Percentiles rank a stretch among this genome's conserved stretches.
Evolutionary conservation across 169 alveolate genomes (phyloP).

Genomic region (Cryptosporidium felis): DNA sequence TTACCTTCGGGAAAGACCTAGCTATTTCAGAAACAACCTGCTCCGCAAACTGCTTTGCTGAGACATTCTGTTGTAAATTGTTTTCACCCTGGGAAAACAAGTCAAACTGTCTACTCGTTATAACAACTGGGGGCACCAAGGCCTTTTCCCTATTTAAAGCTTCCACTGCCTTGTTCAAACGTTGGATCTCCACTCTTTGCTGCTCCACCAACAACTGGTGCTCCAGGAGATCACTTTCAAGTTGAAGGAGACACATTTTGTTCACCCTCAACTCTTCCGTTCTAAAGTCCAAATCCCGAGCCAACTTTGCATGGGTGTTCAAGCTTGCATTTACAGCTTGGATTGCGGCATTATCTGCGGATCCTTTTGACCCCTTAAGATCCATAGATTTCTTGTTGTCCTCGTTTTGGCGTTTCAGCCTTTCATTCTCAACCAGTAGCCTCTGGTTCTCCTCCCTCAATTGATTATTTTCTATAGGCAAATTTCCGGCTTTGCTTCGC

Average conservation of each 20-base stretch:
- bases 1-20: slow-evolving; percentile 8
- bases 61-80: neutral
- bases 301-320: slow-evolving; percentile 37
- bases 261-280: slow-evolving; percentile 63
- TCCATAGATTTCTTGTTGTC: neutral
- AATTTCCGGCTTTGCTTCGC: slow-evolving; percentile 25
- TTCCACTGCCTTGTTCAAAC: slow-evolving; percentile 56
- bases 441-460: slow-evolving; percentile 51
- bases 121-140: slow-evolving; percentile 55
- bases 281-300: slow-evolving; percentile 43
- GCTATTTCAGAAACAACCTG: slow-evolving; percentile 60
- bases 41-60: slow-evolving; percentile 58
- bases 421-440: slow-evolving; percentile 40
- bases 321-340: slow-evolving; percentile 48
- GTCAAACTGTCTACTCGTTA: slow-evolving; percentile 44
- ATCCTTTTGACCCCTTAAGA: neutral
- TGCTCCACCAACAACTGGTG: slow-evolving; percentile 60
- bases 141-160: slow-evolving; percentile 70
- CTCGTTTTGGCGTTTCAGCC: slow-evolving; percentile 32
- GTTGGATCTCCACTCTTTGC: slow-evolving; percentile 65
- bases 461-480: slow-evolving; percentile 46
- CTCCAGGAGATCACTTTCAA: slow-evolving; percentile 61
- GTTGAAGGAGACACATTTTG: slow-evolving; percentile 62
- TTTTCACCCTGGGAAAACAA: neutral
- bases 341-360: slow-evolving; percentile 27